These are phyloP conservation scores for Fragilaria radians DNA, from an alignment of 108 stramenopile genomes.

Conservation along the genomic window DNA sequence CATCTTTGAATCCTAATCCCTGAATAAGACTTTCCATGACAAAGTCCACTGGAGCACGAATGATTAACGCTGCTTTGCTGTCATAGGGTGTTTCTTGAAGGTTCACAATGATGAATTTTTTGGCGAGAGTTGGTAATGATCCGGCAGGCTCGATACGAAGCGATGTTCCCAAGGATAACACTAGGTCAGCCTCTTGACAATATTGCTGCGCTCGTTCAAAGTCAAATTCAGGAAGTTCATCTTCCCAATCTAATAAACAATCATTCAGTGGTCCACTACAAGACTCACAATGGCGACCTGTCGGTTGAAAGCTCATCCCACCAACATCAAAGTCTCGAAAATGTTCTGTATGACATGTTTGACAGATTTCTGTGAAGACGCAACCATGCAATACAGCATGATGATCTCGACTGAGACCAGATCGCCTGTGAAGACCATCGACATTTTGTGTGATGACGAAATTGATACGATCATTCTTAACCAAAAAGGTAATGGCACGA, in stretches of 20 bases:
- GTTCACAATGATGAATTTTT: conserved; percentile 80
- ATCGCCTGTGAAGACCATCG: conserved; percentile 81
- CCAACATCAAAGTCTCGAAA: conserved; percentile 70
- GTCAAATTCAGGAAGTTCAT: conserved; percentile 64
- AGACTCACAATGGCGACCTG: conserved; percentile 59
- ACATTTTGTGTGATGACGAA: conserved; percentile 86
- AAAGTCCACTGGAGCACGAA: conserved; percentile 68
- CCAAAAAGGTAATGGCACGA: conserved; percentile 55
- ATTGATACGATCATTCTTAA: conserved; percentile 18
- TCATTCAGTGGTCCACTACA: conserved; percentile 54
- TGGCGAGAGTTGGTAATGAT: conserved; percentile 49
- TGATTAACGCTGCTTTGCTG: conserved; percentile 52
- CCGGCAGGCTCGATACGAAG: conserved; percentile 84
- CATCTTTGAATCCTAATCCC: conserved; percentile 29
- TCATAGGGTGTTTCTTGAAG: conserved; percentile 82
- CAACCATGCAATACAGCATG: conserved; percentile 77
- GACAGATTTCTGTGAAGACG: conserved; percentile 85
- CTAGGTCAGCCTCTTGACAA: conserved; percentile 64
- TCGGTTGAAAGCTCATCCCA: conserved; percentile 73
- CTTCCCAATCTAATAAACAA: conserved; percentile 87
- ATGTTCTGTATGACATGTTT: conserved; percentile 56
- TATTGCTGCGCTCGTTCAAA: conserved; percentile 47
- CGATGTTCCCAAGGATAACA: conserved; percentile 76
- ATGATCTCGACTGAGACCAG: conserved; percentile 49
- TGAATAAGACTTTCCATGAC: conserved; percentile 67